phyloP scores from a whole-genome alignment of 768 basidiomycete species.

The Amanita inopinata region DNA sequence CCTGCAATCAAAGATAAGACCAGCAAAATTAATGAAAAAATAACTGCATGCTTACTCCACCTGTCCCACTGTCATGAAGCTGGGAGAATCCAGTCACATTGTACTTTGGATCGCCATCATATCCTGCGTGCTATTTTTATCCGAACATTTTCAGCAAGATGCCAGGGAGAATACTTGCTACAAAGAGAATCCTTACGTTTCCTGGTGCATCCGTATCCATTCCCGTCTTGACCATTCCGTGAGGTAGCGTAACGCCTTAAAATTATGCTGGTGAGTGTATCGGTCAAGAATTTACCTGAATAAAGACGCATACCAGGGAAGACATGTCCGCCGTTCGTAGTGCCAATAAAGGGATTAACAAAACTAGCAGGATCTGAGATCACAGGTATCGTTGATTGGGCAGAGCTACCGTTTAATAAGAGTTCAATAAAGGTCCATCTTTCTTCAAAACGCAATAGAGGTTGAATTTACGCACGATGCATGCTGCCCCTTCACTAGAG shows the following conservation, averaged over 20 bases:
- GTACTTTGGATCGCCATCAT: constrained; percentile 31
- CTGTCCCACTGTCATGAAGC: constrained; percentile 53
- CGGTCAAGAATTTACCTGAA: background rate
- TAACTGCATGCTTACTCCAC: constrained; percentile 31
- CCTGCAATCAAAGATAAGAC: constrained; percentile 18
- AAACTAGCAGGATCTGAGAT: constrained; percentile 29
- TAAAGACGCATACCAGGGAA: constrained; percentile 40
- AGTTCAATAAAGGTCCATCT: too few species aligned
- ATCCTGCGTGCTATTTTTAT: constrained; percentile 33
- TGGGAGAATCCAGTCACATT: constrained; percentile 53
- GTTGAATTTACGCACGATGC: background rate
- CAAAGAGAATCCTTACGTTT: constrained; percentile 31
- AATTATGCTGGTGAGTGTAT: background rate
- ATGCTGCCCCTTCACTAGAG: background rate
- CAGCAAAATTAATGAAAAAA: background rate
- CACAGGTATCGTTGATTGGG: background rate
- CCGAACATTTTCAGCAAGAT: background rate
- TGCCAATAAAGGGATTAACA: constrained; percentile 57
- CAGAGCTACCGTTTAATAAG: background rate
- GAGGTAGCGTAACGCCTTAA: constrained; percentile 51
- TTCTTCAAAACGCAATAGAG: too few species aligned
- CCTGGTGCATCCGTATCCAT: constrained; percentile 60
- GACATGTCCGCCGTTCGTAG: constrained; percentile 54
- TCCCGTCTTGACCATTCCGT: constrained; percentile 62
- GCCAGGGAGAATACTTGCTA: background rate